phyloP scores from a whole-genome alignment of 2,329 filamentous ascomycete species.

The Colletotrichum liaoningense region DNA sequence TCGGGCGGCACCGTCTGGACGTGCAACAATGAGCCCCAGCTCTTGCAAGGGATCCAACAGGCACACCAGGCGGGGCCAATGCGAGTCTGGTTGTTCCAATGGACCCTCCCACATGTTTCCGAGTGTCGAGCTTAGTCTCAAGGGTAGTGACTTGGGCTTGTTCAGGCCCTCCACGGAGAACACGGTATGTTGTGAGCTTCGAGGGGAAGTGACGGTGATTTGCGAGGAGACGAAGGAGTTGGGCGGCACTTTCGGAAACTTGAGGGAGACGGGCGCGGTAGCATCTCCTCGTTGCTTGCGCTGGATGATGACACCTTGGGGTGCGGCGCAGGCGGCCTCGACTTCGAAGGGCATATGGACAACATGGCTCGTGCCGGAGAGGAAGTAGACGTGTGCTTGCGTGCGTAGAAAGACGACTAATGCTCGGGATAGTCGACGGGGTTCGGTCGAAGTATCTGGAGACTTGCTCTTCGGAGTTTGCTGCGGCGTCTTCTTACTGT shows the following conservation, averaged over 20 bases:
- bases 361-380: constrained; percentile 88
- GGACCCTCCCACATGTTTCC: constrained; percentile 70
- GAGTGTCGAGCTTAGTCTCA: constrained; percentile 64
- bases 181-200: constrained; percentile 60
- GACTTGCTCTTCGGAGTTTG: constrained; percentile 17
- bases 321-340: constrained; percentile 84
- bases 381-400: constrained; percentile 92
- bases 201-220: constrained; percentile 61
- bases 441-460: constrained; percentile 26
- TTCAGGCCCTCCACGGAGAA: constrained; percentile 70
- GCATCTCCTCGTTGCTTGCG: constrained; percentile 72
- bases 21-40: constrained; percentile 82
- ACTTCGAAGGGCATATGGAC: constrained; percentile 96
- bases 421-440: constrained; percentile 66
- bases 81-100: constrained; percentile 63
- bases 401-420: constrained; percentile 92
- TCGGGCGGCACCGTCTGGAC: constrained; percentile 56
- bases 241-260: constrained; percentile 73
- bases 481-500: constrained; percentile 40
- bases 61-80: constrained; percentile 82
- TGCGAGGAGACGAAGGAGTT: constrained; percentile 87
- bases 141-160: constrained; percentile 64
- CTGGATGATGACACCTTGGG: constrained; percentile 87
- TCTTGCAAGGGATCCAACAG: constrained; percentile 89
- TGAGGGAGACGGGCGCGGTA: constrained; percentile 63